Evolutionary conservation across 805 yeast species (phyloP), one percentile per base, ranked within the genome.

Genomic region (Tetrapisispora pingtungensis): DNA sequence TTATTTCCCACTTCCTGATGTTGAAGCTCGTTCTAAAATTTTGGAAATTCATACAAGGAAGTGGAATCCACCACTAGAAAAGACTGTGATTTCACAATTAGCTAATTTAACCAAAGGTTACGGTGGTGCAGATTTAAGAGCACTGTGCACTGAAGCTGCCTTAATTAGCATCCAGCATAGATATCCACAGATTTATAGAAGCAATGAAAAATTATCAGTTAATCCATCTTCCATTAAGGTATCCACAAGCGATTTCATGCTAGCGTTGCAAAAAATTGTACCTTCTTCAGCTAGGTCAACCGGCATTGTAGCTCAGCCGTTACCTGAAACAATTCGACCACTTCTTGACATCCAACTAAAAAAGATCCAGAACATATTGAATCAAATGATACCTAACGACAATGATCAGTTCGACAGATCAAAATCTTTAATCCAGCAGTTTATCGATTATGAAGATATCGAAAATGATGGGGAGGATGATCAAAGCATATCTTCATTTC

Each of bases 51-150:
- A 93, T 57, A 93, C 97, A 19, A 77, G 75, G 49, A 83, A 81
- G 57, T 93, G 98, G 98, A 71, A 71, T 12, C 93, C 96, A 12
- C 82, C 84, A 3, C 65, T 85, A 45, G 61, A 77, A 7, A 67
- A 67, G 0, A 65, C 59, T 6, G 84, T 93, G 51, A 54, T 86
- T 10, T 70, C 72, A 6, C 78, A 79, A 44, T 70, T 93, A 31
- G 90, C 97, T 0, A 71, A 71, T 18, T 65, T 86, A 46, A 90
- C 98, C 0, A 90, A 89, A 60, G 98, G 98, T 0, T 93, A 85
- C 58, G 98, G 98, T 39, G 98, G 98, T 68, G 97, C 98, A 2
- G 98, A 93, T 62, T 68, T 93, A 49, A 70, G 96, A 44, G 96
- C 97, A 0, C 68, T 93, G 27, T 88, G 97, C 61, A 90, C 97